These are phyloP conservation scores for Pulicaria dysenterica DNA, from an alignment of 129 eudicot species.

Conservation along the genomic window DNA sequence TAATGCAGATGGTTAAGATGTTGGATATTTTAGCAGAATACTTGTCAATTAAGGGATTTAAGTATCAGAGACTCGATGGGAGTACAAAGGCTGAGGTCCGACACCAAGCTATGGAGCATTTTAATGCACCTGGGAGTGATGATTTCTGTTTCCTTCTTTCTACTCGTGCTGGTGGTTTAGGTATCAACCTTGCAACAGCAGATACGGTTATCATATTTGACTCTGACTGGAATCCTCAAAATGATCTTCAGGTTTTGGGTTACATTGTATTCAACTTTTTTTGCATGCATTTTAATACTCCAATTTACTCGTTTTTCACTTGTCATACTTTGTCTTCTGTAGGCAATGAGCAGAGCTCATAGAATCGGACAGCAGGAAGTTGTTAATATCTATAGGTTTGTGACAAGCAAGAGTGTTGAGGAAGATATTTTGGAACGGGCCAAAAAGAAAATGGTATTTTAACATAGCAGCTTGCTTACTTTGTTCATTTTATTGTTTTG, in stretches of 20 bases:
- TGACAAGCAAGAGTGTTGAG: constrained; percentile 98
- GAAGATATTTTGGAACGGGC: constrained; percentile 99
- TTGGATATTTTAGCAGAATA: constrained; percentile 93
- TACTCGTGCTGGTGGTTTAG: constrained; percentile 99
- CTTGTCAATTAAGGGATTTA: constrained; percentile 90
- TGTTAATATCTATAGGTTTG: constrained; percentile 95
- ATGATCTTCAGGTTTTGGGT: constrained; percentile 83
- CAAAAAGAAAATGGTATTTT: constrained; percentile 92
- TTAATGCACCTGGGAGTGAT: constrained; percentile 99
- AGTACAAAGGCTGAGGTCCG: constrained; percentile 95
- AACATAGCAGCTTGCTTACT: background rate
- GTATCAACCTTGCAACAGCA: constrained; percentile 98
- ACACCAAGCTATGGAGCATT: constrained; percentile 99
- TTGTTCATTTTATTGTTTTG: too few relatives aligned
- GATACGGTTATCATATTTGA: constrained; percentile 98
- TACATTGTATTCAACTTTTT: background rate
- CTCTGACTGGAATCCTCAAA: constrained; percentile 99
- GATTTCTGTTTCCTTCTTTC: constrained; percentile 99
- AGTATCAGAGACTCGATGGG: constrained; percentile 96
- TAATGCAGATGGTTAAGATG: constrained; percentile 95
- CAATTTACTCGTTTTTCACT: background rate
- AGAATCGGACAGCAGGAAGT: constrained; percentile 99
- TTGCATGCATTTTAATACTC: background rate
- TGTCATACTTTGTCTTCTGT: constrained; percentile 7
- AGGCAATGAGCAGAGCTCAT: constrained; percentile 99